A percentile compares a stretch with the other conserved stretches of the same genome.
These are phyloP conservation scores for Parmelia sp. DNA, from an alignment of 495 filamentous ascomycete species.

Conservation along the genomic window DNA sequence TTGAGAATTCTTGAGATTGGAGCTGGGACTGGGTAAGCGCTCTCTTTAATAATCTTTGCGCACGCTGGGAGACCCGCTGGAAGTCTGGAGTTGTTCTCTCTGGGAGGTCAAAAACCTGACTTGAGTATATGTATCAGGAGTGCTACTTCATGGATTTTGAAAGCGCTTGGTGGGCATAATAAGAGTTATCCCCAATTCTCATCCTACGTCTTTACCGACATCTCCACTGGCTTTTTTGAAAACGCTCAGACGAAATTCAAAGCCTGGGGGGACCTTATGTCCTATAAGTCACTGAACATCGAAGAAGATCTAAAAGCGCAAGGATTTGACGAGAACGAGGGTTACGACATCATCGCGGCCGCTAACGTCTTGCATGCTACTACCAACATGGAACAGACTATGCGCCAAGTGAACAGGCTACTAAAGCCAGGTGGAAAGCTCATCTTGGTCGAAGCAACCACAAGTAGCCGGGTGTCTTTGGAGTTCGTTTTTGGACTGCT, in stretches of 20 bases:
- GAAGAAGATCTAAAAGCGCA: conserved; percentile 17
- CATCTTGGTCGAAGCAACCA: conserved; percentile 14
- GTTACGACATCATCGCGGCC: conserved; percentile 27
- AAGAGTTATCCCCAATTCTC: neutral
- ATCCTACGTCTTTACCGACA: conserved; percentile 46
- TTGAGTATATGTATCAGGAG: conserved; percentile 23
- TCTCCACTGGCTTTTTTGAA: conserved; percentile 48
- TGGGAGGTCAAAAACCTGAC: too few species aligned
- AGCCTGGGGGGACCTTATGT: conserved; percentile 22
- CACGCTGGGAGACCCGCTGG: too few species aligned
- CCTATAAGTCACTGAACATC: conserved; percentile 14
- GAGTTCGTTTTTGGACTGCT: conserved; percentile 18
- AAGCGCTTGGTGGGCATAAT: conserved; percentile 12
- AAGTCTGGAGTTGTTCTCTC: too few species aligned
- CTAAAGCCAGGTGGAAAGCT: conserved; percentile 28
- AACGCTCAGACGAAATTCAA: conserved; percentile 30
- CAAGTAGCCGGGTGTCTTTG: neutral
- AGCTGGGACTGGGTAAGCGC: conserved; percentile 38
- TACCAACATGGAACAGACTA: conserved; percentile 11
- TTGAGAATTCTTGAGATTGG: conserved; percentile 47
- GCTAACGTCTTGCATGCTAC: conserved; percentile 33
- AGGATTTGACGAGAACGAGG: conserved; percentile 16
- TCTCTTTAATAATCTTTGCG: neutral
- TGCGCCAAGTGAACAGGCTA: conserved; percentile 19
- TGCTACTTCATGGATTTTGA: neutral